A percentile compares a stretch with the other conserved stretches of the same genome.
These are phyloP conservation scores for Cupressus sempervirens DNA, from an alignment of 75 land plant genomes.

Conservation along the genomic window DNA sequence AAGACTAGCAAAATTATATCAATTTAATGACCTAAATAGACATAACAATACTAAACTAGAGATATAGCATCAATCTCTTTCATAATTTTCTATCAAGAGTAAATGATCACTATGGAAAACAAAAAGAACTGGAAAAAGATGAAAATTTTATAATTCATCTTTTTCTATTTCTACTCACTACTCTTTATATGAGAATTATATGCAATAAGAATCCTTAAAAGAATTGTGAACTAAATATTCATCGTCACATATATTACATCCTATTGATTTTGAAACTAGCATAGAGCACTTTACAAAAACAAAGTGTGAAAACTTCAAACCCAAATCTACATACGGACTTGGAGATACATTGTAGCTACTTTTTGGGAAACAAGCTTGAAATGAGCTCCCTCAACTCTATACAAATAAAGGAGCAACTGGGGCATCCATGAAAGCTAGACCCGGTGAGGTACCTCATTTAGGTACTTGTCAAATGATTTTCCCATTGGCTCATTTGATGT, in stretches of 20 bases:
- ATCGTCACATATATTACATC: neutral
- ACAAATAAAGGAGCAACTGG: constrained; percentile 89
- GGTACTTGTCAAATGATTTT: constrained; percentile 81
- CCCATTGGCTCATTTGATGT: constrained; percentile 89
- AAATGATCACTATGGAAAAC: no score
- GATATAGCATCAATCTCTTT: neutral
- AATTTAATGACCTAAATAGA: neutral
- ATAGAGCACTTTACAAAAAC: neutral
- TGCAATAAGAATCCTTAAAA: neutral
- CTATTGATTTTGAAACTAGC: neutral
- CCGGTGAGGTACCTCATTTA: constrained; percentile 95
- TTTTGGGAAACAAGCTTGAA: constrained; percentile 89
- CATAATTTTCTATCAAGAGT: no score
- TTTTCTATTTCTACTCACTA: neutral
- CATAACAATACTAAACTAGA: neutral
- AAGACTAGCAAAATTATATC: neutral
- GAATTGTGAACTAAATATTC: no score
- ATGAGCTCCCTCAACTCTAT: constrained; percentile 91
- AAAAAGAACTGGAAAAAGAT: no score
- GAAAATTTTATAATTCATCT: no score
- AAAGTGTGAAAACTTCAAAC: neutral
- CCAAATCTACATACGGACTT: constrained; percentile 29
- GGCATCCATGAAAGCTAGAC: constrained; percentile 99
- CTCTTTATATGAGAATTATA: no score
- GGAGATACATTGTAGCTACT: constrained; percentile 83